These are phyloP conservation scores for Oryza glaberrima DNA, from an alignment of 176 grass and related monocot genomes.

Conservation along the genomic window DNA sequence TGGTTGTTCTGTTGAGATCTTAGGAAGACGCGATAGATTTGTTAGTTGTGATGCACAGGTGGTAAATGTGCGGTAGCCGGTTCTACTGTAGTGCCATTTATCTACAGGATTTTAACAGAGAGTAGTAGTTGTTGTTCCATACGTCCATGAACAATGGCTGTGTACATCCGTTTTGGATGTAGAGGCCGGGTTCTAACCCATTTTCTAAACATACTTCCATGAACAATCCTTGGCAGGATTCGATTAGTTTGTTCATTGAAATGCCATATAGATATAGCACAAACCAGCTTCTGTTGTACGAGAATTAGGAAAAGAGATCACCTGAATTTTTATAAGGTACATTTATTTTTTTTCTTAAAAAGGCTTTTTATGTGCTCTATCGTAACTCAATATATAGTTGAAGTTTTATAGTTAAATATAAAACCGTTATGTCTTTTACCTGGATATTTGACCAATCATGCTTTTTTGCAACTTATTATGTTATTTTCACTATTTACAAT, in stretches of 20 bases:
- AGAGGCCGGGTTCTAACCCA: no score
- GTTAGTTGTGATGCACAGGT: background rate
- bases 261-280: background rate
- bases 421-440: background rate
- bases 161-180: no score
- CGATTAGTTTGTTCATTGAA: background rate
- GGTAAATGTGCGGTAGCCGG: background rate
- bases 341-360: background rate
- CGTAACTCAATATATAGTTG: background rate
- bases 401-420: background rate
- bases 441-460: background rate
- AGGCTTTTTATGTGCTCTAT: background rate
- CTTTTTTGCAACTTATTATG: background rate
- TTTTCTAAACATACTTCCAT: background rate
- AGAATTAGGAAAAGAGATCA: background rate
- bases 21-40: background rate
- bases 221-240: background rate
- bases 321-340: background rate
- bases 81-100: constrained; percentile 20
- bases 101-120: background rate
- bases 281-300: background rate
- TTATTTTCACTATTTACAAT: constrained; percentile 1
- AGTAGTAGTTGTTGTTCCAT: background rate
- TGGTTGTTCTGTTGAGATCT: constrained; percentile 1
- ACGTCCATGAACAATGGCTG: background rate